A percentile compares a stretch with the other conserved stretches of the same genome.
These are phyloP conservation scores for Aspergillus sp. DNA, from an alignment of 2,329 filamentous ascomycete species.

Conservation along the genomic window DNA sequence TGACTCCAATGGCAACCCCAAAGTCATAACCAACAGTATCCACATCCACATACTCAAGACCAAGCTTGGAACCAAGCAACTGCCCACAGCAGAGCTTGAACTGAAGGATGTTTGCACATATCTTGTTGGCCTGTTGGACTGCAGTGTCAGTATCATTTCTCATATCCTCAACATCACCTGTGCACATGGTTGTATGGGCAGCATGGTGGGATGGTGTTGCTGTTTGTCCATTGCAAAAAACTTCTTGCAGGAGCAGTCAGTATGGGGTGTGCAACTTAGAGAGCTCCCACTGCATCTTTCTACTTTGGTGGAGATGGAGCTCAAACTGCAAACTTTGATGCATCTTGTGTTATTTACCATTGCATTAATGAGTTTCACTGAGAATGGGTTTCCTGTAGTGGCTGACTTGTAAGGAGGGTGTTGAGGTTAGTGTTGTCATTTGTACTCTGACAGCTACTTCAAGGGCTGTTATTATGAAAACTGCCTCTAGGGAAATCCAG, in stretches of 20 bases:
- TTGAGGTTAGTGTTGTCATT: constrained; percentile 13
- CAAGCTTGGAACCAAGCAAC: constrained; percentile 61
- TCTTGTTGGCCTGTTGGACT: constrained; percentile 58
- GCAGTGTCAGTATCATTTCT: constrained; percentile 60
- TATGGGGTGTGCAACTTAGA: constrained; percentile 29
- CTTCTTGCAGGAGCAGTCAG: constrained; percentile 33
- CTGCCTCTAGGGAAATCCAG: constrained; percentile 22
- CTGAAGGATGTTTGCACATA: constrained; percentile 55
- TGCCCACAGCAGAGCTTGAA: constrained; percentile 66
- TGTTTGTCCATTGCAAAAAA: constrained; percentile 34
- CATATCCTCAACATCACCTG: constrained; percentile 60
- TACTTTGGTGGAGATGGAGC: constrained; percentile 30
- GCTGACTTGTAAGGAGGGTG: constrained; percentile 17
- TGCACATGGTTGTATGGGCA: constrained; percentile 34
- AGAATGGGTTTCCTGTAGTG: constrained; percentile 11
- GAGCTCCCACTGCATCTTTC: constrained; percentile 36
- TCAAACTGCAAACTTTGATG: constrained; percentile 31
- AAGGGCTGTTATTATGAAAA: constrained; percentile 31
- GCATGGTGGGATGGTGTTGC: constrained; percentile 31
- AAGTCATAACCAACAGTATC: constrained; percentile 54
- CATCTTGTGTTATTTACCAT: constrained; percentile 31
- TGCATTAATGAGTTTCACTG: constrained; percentile 26
- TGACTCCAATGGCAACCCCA: constrained; percentile 5
- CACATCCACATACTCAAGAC: constrained; percentile 60
- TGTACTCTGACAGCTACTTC: constrained; percentile 23